Percentiles rank a stretch among this genome's conserved stretches.
These are phyloP conservation scores for Pleomassaria siparia DNA, from an alignment of 2,329 filamentous ascomycete species.

Conservation along the genomic window DNA sequence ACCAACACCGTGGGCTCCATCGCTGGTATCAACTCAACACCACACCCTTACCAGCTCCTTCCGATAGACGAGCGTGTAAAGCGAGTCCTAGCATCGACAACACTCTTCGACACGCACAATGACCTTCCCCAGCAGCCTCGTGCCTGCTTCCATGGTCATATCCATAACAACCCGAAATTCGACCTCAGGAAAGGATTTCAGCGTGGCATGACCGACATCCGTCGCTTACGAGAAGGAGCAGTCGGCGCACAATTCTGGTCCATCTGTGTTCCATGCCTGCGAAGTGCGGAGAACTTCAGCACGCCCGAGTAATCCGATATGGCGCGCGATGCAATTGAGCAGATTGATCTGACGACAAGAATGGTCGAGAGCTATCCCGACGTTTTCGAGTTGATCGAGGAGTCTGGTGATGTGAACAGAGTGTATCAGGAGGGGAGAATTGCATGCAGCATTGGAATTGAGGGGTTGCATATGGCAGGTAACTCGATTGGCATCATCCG, in stretches of 20 bases:
- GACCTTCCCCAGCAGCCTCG: background rate
- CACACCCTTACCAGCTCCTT: background rate
- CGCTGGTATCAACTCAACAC: background rate
- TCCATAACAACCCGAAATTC: background rate
- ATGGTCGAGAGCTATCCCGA: background rate
- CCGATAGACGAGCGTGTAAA: background rate
- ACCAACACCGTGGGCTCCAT: background rate
- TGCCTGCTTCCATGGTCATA: background rate
- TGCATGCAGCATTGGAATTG: background rate
- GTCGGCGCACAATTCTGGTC: background rate
- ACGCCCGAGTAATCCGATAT: background rate
- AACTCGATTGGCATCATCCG: background rate
- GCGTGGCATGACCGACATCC: background rate
- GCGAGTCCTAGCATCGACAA: background rate
- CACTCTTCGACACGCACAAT: background rate
- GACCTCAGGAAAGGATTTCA: background rate
- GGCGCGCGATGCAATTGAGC: background rate
- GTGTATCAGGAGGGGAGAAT: background rate
- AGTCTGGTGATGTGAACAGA: background rate
- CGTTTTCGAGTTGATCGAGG: background rate
- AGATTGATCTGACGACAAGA: background rate
- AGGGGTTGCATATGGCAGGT: background rate
- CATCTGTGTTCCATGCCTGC: background rate
- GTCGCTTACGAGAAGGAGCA: background rate
- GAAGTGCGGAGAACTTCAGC: background rate